Base-by-base conservation (phyloP, 2,329 filamentous ascomycete species). In the Penicillium hesseltinei region DNA sequence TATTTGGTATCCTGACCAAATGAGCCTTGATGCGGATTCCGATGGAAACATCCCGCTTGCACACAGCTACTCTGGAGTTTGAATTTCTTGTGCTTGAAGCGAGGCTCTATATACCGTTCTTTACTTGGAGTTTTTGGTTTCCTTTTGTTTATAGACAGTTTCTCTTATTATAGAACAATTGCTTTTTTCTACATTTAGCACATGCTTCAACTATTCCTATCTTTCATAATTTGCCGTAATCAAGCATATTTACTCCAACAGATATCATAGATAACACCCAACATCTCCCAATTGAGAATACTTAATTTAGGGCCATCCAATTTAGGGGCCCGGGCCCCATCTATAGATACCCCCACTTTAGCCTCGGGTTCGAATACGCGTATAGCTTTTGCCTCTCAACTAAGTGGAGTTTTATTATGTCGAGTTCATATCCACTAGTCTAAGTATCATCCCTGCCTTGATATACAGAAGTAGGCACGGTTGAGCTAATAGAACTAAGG, bases 1-100 rank as follows among this genome's bases (percentile, higher is more conserved):
- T 44, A 40, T 54, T 3, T 62, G 60, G 60, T 60, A 62, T 58
- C 60, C 60, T 15, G 50, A 53, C 27, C 19, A 56, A 8, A 31
- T 62, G 27, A 47, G 40, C 10, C 40, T 36, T n/a, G 23, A 27
- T 19, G 10, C 40, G 15, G 29, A 52, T 15, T 4, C 23, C 8
- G 40, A 52, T 17, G n/a, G 31, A 45, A 43, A 40, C 21, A 52
- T 52, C 10, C 50, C 50, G 3, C 39, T 52, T 42, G 23, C 50
- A 52, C 40, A 52, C 21, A 38, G 19, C 4, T 45, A 52, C 15
- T 52, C 50, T 3, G 50, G 31, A 5, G 50, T 52, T 10, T 45
- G 21, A 44, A 11, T 13, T 17, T 11, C 1, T 31, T 29, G 8
- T 23, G 5, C 19, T 19, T 33, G 27, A 5, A 42, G 5, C 1